Conservation (phyloP, 2,329 filamentous ascomycete species). For the Pseudocercospora musae region DNA sequence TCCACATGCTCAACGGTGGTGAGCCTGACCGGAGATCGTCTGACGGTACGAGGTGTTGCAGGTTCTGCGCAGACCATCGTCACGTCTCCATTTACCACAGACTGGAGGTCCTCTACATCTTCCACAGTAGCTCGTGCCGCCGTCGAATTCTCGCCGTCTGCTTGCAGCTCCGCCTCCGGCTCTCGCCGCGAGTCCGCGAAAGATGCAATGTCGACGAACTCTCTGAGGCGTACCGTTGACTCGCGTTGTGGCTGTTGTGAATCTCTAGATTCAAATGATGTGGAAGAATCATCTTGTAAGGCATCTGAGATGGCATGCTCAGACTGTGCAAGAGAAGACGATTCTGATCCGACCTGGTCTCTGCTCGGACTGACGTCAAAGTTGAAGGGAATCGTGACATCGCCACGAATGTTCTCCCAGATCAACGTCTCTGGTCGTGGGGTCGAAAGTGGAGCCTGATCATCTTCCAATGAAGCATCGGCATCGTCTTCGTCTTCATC, state of each 20-base stretch:
- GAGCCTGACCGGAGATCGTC: constrained; percentile 7
- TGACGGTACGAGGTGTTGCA: constrained; percentile 2
- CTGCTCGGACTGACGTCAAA: constrained; percentile 22
- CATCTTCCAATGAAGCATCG: constrained; percentile 6
- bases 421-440: constrained; percentile 28
- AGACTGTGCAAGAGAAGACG: neutral
- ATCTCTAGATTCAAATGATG: neutral
- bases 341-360: neutral
- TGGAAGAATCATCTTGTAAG: neutral
- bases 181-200: constrained; percentile 16
- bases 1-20: constrained; percentile 5
- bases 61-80: constrained; percentile 32
- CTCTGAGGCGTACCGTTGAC: constrained; percentile 29
- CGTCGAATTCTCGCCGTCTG: neutral
- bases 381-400: constrained; percentile 31
- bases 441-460: constrained; percentile 8
- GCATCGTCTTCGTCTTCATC: neutral
- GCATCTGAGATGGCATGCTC: neutral
- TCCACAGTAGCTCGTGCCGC: constrained; percentile 4
- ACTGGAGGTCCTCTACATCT: neutral
- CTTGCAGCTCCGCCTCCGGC: neutral
- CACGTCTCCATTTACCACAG: constrained; percentile 4
- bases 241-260: constrained; percentile 3
- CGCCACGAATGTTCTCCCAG: constrained; percentile 32
- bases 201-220: constrained; percentile 30